A percentile compares a stretch with the other conserved stretches of the same genome.
Conservation (phyloP, 75 land plant genomes). For the Pseudotsuga menziesii region DNA sequence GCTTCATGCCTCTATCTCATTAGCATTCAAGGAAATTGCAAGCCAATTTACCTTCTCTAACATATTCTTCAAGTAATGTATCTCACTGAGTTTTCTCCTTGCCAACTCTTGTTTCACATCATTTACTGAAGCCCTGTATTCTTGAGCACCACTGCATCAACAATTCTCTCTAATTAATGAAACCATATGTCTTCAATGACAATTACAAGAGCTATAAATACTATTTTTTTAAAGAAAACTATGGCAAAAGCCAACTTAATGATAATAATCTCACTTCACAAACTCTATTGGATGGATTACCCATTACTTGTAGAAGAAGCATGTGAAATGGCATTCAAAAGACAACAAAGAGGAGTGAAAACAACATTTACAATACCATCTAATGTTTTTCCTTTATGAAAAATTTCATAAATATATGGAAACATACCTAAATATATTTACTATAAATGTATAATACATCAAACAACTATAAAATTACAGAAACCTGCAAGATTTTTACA, state of each 20-base stretch:
- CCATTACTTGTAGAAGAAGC: not conserved
- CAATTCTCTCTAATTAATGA: not conserved
- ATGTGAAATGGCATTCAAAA: not conserved
- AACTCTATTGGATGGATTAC: not conserved
- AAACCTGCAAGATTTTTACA: not conserved
- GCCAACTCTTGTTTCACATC: constrained; percentile 1
- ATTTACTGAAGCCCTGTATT: not conserved
- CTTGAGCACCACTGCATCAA: not conserved
- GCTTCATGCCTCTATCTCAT: not conserved
- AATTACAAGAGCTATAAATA: not conserved
- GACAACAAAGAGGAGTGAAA: not conserved
- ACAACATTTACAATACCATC: no score
- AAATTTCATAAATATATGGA: no score
- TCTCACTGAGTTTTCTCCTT: constrained; percentile 9
- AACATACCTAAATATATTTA: no score
- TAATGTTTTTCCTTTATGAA: no score
- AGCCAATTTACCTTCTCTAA: constrained; percentile 3
- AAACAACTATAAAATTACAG: not conserved
- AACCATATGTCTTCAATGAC: not conserved
- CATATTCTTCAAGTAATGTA: constrained; percentile 7
- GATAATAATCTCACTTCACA: not conserved
- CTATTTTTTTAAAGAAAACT: not conserved
- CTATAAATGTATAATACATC: not conserved
- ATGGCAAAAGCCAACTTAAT: not conserved
- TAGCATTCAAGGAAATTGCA: not conserved